A percentile compares a stretch with the other conserved stretches of the same genome.
These are phyloP conservation scores for Ammopiptanthus mongolicus DNA, from an alignment of 306 rosid genomes.

Conservation along the genomic window DNA sequence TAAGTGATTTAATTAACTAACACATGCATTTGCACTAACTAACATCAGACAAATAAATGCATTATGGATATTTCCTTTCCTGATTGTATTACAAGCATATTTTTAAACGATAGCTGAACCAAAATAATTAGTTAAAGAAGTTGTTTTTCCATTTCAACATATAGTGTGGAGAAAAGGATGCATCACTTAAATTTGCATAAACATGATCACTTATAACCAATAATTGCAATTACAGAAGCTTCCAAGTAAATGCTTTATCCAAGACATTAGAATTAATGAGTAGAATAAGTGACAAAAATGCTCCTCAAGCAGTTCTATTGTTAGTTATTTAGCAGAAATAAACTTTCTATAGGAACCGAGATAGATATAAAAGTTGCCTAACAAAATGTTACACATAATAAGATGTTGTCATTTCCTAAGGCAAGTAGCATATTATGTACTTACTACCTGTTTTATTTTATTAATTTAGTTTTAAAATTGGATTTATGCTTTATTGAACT, in stretches of 20 bases:
- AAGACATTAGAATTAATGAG: not conserved
- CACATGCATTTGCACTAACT: slow-evolving; percentile 11
- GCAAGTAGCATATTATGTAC: not conserved
- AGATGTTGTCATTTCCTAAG: not conserved
- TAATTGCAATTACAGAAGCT: not conserved
- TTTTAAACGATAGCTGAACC: slow-evolving; percentile 2
- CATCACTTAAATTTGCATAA: slow-evolving; percentile 19
- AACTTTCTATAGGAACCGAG: not conserved
- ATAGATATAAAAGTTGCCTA: not conserved
- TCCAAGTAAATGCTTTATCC: not conserved
- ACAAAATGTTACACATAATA: not conserved
- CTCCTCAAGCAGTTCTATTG: not conserved
- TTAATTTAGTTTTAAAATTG: not conserved
- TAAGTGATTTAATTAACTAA: not conserved
- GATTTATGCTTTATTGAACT: slow-evolving; percentile 4
- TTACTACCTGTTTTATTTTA: not conserved
- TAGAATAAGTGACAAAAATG: not conserved
- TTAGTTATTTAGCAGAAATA: not conserved
- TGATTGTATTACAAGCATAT: not conserved
- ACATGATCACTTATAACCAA: not conserved
- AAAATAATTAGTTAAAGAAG: not conserved
- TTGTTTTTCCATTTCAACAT: not conserved
- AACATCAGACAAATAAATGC: slow-evolving; percentile 3
- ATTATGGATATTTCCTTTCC: slow-evolving; percentile 7
- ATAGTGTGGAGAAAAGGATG: slow-evolving; percentile 2